Evolutionary conservation across 2,329 filamentous ascomycete genomes (phyloP).

Genomic region (Botrytis elliptica): DNA sequence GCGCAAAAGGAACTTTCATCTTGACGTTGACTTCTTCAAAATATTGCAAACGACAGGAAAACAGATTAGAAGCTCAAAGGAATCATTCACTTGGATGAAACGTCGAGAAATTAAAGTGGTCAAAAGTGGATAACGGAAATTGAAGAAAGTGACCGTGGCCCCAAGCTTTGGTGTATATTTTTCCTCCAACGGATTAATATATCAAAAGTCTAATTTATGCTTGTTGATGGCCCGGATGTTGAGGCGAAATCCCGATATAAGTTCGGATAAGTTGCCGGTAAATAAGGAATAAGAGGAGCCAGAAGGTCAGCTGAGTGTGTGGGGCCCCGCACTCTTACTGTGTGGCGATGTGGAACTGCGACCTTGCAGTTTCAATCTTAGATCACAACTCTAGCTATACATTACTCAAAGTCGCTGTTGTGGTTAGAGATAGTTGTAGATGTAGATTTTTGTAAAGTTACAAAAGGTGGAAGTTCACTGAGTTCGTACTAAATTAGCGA

Average conservation of each 20-base stretch:
- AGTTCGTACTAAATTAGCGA: not conserved
- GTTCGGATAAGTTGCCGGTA: conserved; percentile 2
- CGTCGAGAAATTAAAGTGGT: conserved; percentile 3
- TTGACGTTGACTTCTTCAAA: not conserved
- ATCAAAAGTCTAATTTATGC: not conserved
- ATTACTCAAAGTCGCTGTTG: fast-evolving
- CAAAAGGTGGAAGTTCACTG: not conserved
- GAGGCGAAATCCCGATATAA: conserved; percentile 6
- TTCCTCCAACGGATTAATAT: conserved; percentile 13
- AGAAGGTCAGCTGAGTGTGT: not conserved
- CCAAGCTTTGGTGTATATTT: conserved; percentile 8
- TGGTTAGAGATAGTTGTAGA: not conserved
- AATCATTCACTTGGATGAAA: conserved; percentile 10
- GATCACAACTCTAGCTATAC: fast-evolving
- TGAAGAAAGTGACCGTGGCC: conserved; percentile 27
- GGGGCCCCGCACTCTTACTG: not conserved
- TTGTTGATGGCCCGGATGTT: not conserved
- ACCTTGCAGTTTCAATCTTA: not conserved
- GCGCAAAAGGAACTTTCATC: conserved; percentile 23
- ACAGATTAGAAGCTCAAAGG: not conserved
- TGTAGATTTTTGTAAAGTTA: not conserved
- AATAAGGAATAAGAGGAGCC: not conserved
- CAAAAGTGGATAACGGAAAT: conserved; percentile 4
- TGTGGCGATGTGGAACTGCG: not conserved
- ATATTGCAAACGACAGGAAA: not conserved